Conservation (phyloP, 1,284 basidiomycete species). For the Ustilago bromivora region DNA sequence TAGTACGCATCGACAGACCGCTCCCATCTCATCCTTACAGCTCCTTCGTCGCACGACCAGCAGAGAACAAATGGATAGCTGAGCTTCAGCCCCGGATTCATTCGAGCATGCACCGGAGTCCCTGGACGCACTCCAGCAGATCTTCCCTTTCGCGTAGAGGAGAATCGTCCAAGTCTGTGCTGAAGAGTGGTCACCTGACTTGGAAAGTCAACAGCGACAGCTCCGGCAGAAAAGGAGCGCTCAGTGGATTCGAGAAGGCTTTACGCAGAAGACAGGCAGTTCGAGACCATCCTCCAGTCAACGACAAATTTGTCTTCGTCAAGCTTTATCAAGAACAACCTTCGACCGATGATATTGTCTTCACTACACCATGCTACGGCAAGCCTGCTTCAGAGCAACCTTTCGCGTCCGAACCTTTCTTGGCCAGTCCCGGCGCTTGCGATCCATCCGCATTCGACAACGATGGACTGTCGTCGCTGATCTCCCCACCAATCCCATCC, state of each 20-base stretch:
- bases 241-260: conserved; percentile 23
- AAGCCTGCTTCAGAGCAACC: neutral
- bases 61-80: neutral
- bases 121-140: neutral
- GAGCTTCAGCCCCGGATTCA: no score
- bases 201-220: conserved; percentile 4
- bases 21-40: conserved; percentile 19
- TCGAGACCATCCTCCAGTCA: neutral
- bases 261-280: conserved; percentile 14
- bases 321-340: conserved; percentile 7
- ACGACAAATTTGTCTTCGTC: conserved; percentile 11
- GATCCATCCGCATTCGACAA: conserved; percentile 35
- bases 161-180: neutral
- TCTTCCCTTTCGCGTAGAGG: neutral
- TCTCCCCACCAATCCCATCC: conserved; percentile 10
- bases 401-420: conserved; percentile 1
- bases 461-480: conserved; percentile 2
- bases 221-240: neutral
- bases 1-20: neutral
- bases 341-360: neutral
- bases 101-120: neutral
- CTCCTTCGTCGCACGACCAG: neutral
- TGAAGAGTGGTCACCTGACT: conserved; percentile 20
- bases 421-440: conserved; percentile 27
- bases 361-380: neutral